Evolutionary conservation across 805 yeast genomes (phyloP), one percentile per base, ranked within the genome.

Genomic region (Brettanomyces naardenensis): DNA sequence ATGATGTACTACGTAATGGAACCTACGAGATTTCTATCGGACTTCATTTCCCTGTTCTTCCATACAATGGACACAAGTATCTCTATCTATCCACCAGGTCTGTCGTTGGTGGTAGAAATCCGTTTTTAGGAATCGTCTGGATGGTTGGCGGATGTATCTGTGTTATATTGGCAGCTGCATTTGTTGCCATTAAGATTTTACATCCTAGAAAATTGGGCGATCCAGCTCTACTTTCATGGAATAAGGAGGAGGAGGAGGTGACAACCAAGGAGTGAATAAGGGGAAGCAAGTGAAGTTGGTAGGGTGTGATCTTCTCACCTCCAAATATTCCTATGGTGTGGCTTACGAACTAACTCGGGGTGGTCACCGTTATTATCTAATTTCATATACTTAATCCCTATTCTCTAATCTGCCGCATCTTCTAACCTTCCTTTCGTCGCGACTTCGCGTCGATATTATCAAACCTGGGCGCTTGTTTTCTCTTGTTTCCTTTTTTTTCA

Each of bases 151-250:
- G 92, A 18, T 80, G 78, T 22, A 61, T 83, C 11, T 80, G 89
- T 54, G 62, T 79, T 23, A 51, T 76, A 1, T 60, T 82, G 47
- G 78, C 79, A 1, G 30, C 79, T 1, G 55, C 64, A 6, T 68
- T 82, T 44, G 53, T 77, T 44, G 48, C 66, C 4, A 69, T 79
- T 25, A 78, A 80, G 53, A 35, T 77, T n/a, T 46, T 80, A 17
- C 70, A 70, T 38, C 88, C 88, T 15, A 71, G 92, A 60, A 79
- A 72, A 48, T 64, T 75, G 6, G 94, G 88, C 11, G 94, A 84
- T 51, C 68, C 74, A n/a, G 65, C 68, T n/a, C 62, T 71, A 46
- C 64, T 84, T 46, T 76, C 84, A 39, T 84, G 94, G 92, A 81
- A 81, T 52, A 69, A 66, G 52, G 73, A 70, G 46, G 43, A 42